These are phyloP conservation scores for Nakaseomyces glabratus DNA, from an alignment of 1,139 yeast species.

Conservation along the genomic window DNA sequence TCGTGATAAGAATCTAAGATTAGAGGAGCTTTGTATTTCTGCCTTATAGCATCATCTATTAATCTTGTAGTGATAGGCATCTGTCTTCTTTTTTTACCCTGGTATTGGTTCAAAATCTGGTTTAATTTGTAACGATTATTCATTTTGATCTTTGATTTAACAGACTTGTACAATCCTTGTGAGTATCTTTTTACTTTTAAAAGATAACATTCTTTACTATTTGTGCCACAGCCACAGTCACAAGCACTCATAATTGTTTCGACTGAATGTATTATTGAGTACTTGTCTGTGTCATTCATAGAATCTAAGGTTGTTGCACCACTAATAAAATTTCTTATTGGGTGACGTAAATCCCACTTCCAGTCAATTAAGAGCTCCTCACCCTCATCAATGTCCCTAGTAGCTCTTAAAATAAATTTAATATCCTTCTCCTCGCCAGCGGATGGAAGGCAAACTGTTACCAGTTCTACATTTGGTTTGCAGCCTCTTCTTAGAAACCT, in stretches of 20 bases:
- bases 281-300: constrained; percentile 43
- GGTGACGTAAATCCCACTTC: constrained; percentile 86
- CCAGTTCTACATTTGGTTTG: constrained; percentile 62
- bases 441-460: constrained; percentile 38
- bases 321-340: constrained; percentile 47
- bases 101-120: constrained; percentile 26
- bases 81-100: constrained; percentile 27
- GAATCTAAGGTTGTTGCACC: constrained; percentile 32
- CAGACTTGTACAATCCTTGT: constrained; percentile 24
- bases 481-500: constrained; percentile 74
- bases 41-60: constrained; percentile 15
- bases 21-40: constrained; percentile 17
- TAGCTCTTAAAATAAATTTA: constrained; percentile 33
- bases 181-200: constrained; percentile 47
- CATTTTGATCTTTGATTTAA: constrained; percentile 28
- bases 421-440: constrained; percentile 3
- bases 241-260: constrained; percentile 56
- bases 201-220: constrained; percentile 46
- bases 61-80: constrained; percentile 31
- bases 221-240: constrained; percentile 60
- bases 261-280: constrained; percentile 49
- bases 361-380: constrained; percentile 70
- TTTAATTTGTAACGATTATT: constrained; percentile 28
- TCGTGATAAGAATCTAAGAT: constrained; percentile 7
- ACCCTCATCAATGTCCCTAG: constrained; percentile 46